Base-by-base conservation (phyloP, 352 stramenopile species). In the Pythium coloratum region DNA sequence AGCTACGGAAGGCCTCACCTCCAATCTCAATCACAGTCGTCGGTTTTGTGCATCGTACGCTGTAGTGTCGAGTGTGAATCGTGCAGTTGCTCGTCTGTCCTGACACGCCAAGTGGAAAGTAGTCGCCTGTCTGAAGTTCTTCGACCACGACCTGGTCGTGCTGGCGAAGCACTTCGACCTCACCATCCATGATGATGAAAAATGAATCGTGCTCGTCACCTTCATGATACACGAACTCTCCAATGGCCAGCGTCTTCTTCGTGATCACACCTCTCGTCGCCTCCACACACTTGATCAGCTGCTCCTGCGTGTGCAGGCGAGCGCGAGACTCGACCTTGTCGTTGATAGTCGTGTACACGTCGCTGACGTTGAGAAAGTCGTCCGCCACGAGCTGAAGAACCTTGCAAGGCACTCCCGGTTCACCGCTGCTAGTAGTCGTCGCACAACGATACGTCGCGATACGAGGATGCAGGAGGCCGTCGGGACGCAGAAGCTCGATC, bases 1-100 rank as follows among this genome's bases (percentile, higher is more conserved):
- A 94, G 64, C 86, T 94, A 33, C 86, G 86, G 63, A 94, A 94
- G 3, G 82, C 88, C 64, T 94, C 84, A 6, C 86, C 86, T 18
- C 84, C 80, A 55, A 94, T 92, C 66, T 94, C 86, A 20, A 94
- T 78, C 28, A 94, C 80, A 47, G 81, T 83, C 13, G 82, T 87
- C 36, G 80, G 80, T 54, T 88, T 64, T 16, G 74, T 90, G 67
- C 82, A 91, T 20, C 81, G 81, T 47, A 91, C 84, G 28, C 82
- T 94, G 46, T 84, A 86, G 66, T 90, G 82, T 20, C 86, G 84
- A 54, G 75, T 90, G 59, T 78, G 67, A 69, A 93, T 90, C 50
- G 86, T 90, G 55, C 74, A 86, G 28, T 80, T 76, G 58, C 73
- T 74, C 9, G 81, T 89, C 69, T 90, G 73, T 2, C 82, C 84